These are phyloP conservation scores for Coemansia sp. DNA, from an alignment of 192 early-diverging fungal species.

Conservation along the genomic window DNA sequence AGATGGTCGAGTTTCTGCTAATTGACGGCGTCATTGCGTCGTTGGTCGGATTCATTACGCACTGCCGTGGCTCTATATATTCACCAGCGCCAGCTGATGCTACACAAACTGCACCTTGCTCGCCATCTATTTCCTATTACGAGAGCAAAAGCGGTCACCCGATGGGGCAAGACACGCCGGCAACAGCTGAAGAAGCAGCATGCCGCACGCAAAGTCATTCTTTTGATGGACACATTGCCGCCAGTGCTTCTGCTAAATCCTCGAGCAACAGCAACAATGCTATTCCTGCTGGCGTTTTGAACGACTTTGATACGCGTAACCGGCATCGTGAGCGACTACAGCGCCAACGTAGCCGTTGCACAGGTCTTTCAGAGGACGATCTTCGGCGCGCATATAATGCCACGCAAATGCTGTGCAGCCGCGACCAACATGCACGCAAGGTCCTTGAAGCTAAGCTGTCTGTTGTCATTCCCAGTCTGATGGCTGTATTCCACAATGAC, in stretches of 20 bases:
- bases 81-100: constrained; percentile 19
- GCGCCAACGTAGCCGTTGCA: constrained; percentile 40
- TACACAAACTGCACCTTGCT: constrained; percentile 39
- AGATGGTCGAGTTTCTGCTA: constrained; percentile 57
- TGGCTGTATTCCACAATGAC: constrained; percentile 54
- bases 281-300: constrained; percentile 17
- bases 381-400: constrained; percentile 51
- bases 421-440: constrained; percentile 36
- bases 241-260: background rate
- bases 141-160: constrained; percentile 1
- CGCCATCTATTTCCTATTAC: constrained; percentile 23
- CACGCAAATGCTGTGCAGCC: constrained; percentile 42
- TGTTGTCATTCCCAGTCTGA: constrained; percentile 46
- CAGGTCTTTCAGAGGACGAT: constrained; percentile 39
- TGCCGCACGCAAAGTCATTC: constrained; percentile 2
- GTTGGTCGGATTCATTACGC: constrained; percentile 51
- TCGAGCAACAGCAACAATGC: constrained; percentile 9
- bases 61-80: constrained; percentile 46
- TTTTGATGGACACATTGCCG: background rate
- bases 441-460: constrained; percentile 50
- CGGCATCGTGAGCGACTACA: constrained; percentile 41
- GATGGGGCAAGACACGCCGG: background rate
- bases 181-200: constrained; percentile 1
- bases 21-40: constrained; percentile 56
- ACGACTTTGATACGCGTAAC: constrained; percentile 41